Conservation (phyloP, 2,329 filamentous ascomycete species). For the Fonsecaea monophora region DNA sequence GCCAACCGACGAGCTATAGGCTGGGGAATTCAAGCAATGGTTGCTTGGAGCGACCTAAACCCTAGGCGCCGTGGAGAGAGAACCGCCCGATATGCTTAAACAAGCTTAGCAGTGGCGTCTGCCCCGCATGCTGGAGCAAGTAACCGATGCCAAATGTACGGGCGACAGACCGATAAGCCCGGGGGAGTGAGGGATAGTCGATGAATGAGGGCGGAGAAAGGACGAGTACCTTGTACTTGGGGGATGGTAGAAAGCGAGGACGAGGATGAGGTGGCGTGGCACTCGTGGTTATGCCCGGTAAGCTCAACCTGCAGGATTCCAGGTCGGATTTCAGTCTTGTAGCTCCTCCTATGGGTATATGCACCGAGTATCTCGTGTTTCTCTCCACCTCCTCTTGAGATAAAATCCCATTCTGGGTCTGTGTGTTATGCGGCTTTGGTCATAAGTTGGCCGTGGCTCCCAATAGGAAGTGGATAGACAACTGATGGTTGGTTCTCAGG, state of each 20-base stretch:
- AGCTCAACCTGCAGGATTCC: background rate
- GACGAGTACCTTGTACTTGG: background rate
- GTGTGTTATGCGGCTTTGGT: too few relatives aligned
- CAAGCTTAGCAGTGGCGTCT: conserved; percentile 13
- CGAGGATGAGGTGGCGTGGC: background rate
- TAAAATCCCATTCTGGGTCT: too few relatives aligned
- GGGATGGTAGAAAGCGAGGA: background rate
- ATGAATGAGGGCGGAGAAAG: background rate
- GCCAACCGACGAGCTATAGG: background rate
- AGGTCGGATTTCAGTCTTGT: background rate
- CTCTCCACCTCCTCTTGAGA: too few relatives aligned
- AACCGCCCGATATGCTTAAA: conserved; percentile 8
- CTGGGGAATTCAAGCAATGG: background rate
- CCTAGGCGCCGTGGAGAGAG: background rate
- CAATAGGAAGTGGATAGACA: background rate
- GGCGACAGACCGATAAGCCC: background rate
- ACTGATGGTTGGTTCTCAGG: background rate
- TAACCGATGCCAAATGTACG: background rate
- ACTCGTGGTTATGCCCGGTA: background rate
- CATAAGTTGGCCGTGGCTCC: background rate
- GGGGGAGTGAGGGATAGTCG: background rate
- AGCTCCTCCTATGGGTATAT: too few relatives aligned
- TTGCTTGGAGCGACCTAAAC: background rate
- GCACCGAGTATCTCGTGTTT: too few relatives aligned
- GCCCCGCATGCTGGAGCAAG: conserved; percentile 2